Evolutionary conservation across 2,329 filamentous ascomycete species (phyloP).

Genomic region (Stachybotrys elegans): DNA sequence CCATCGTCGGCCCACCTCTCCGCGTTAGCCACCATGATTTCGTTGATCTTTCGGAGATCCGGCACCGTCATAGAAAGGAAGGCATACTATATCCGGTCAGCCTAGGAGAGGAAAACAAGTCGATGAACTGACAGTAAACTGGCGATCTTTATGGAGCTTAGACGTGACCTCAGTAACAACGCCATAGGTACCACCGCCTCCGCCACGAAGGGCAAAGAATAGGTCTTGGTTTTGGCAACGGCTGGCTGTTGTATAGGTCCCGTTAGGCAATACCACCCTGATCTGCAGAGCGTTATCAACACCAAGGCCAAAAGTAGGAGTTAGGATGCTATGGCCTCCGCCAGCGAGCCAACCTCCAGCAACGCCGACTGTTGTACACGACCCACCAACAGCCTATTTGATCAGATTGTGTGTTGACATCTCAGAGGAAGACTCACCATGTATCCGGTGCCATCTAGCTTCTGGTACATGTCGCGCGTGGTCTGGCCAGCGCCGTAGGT

Average conservation of each 20-base stretch:
- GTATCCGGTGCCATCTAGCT: neutral
- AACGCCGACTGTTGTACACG: conserved; percentile 16
- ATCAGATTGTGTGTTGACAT: neutral
- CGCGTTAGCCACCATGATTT: conserved; percentile 5
- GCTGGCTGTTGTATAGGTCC: conserved; percentile 33
- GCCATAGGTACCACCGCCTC: conserved; percentile 36
- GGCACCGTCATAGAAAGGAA: neutral
- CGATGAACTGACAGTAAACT: conserved; percentile 1
- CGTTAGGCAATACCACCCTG: conserved; percentile 37
- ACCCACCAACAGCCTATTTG: conserved; percentile 6
- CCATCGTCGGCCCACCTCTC: conserved; percentile 6
- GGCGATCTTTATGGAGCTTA: conserved; percentile 3
- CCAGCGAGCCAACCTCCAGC: conserved; percentile 26
- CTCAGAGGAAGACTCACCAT: neutral
- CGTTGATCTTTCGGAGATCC: conserved; percentile 2
- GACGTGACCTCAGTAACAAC: conserved; percentile 34
- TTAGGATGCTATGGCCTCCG: conserved; percentile 44
- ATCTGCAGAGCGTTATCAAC: conserved; percentile 27
- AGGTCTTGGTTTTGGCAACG: conserved; percentile 37
- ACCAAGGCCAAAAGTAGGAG: conserved; percentile 32
- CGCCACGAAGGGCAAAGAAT: conserved; percentile 45
- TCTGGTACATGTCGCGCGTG: neutral
- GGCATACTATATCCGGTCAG: neutral
- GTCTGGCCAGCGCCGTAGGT: conserved; percentile 4
- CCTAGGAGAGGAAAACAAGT: neutral